Evolutionary conservation across 257 asterid genomes (phyloP).

Genomic region (Solanum boliviense): DNA sequence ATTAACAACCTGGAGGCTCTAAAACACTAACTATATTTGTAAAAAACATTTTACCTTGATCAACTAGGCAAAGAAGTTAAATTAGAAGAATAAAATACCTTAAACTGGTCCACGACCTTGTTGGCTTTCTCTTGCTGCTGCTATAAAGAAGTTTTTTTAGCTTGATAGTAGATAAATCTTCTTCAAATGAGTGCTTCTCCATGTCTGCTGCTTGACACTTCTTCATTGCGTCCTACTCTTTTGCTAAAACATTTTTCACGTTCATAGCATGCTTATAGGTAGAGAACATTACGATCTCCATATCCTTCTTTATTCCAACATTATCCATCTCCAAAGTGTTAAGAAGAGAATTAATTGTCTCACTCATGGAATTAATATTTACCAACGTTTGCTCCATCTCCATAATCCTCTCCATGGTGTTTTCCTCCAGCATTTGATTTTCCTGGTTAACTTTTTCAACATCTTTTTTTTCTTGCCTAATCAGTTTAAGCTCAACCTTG

Average conservation of each 20-base stretch:
- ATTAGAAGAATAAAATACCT: conserved; percentile 34
- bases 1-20: not conserved
- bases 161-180: conserved; percentile 25
- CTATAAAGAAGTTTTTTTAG: conserved; percentile 12
- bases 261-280: conserved; percentile 14
- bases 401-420: conserved; percentile 35
- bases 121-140: conserved; percentile 28
- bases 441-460: conserved; percentile 40
- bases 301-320: conserved; percentile 21
- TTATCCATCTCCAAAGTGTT: conserved; percentile 40
- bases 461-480: conserved; percentile 68
- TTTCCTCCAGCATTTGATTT: conserved; percentile 49
- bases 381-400: conserved; percentile 55
- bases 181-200: conserved; percentile 28
- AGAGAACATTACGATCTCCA: conserved; percentile 32
- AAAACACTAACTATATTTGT: not conserved
- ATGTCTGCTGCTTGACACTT: conserved; percentile 27
- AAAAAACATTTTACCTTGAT: not conserved
- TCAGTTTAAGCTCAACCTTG: conserved; percentile 43
- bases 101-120: conserved; percentile 32
- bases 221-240: conserved; percentile 45
- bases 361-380: conserved; percentile 32
- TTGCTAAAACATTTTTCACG: conserved; percentile 27
- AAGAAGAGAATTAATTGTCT: conserved; percentile 22
- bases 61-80: not conserved